phyloP scores from a whole-genome alignment of 108 stramenopile genomes.

The Cyclostephanos tholiformis region DNA sequence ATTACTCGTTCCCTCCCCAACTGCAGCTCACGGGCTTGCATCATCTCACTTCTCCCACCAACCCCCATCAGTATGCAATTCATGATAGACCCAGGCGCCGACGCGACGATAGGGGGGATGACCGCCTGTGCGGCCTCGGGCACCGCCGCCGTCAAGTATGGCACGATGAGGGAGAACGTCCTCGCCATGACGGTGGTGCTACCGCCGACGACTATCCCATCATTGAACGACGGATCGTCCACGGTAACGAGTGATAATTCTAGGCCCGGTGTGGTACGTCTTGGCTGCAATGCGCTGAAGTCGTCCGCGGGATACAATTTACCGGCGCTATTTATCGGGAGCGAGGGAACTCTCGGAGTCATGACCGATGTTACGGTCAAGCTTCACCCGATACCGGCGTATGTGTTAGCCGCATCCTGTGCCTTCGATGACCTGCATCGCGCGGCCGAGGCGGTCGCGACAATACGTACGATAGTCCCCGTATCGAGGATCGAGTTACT shows the following conservation, averaged over 20 bases:
- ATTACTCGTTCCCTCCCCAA: no score
- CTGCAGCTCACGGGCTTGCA: no score
- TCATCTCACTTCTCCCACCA: no score
- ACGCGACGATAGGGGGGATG: slow-evolving; percentile 95
- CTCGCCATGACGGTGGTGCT: slow-evolving; percentile 82
- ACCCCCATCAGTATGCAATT: slow-evolving; percentile 68
- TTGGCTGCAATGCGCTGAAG: slow-evolving; percentile 77
- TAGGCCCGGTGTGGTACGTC: slow-evolving; percentile 41
- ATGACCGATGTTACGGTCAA: slow-evolving; percentile 90
- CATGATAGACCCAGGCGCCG: slow-evolving; percentile 95
- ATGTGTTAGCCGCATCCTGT: slow-evolving; percentile 76
- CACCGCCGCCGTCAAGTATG: slow-evolving; percentile 94
- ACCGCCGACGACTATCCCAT: slow-evolving; percentile 56
- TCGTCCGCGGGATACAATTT: slow-evolving; percentile 93
- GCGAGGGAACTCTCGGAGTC: slow-evolving; percentile 78
- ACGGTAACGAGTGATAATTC: slow-evolving; percentile 8
- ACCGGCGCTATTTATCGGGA: slow-evolving; percentile 79
- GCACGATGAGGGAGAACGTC: slow-evolving; percentile 94
- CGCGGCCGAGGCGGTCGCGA: slow-evolving; percentile 81
- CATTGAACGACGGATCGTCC: slow-evolving; percentile 22
- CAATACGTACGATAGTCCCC: slow-evolving; percentile 65
- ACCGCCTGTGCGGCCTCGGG: slow-evolving; percentile 88
- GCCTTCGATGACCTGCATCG: slow-evolving; percentile 65
- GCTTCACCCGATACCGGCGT: slow-evolving; percentile 78
- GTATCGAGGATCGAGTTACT: slow-evolving; percentile 82